phyloP scores from a whole-genome alignment of 768 basidiomycete genomes.

The Collybia sp. region DNA sequence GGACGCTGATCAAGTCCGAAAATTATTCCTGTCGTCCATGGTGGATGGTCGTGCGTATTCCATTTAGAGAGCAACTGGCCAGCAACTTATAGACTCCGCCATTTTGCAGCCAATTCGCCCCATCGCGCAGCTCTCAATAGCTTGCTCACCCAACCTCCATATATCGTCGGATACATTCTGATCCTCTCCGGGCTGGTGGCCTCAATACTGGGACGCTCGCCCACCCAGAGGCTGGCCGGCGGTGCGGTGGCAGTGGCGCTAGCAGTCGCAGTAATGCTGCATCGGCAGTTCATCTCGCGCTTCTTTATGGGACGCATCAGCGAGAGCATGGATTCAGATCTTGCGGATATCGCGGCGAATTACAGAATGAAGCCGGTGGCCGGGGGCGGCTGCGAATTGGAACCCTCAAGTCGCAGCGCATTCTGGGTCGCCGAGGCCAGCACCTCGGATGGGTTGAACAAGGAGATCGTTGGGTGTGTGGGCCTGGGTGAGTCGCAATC shows the following conservation, averaged over 20 bases:
- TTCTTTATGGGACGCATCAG: too few relatives aligned
- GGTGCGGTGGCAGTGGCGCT: neutral
- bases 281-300: too few relatives aligned
- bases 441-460: slow-evolving; percentile 2
- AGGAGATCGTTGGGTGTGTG: slow-evolving; percentile 15
- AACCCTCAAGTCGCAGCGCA: slow-evolving; percentile 8
- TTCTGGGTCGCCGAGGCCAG: slow-evolving; percentile 19
- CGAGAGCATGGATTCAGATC: neutral
- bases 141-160: neutral
- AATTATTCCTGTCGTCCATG: too few relatives aligned
- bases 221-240: neutral
- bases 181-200: neutral
- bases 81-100: neutral
- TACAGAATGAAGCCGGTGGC: neutral
- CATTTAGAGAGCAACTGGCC: neutral
- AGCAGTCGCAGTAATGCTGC: neutral
- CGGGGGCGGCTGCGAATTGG: neutral
- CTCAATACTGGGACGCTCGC: neutral
- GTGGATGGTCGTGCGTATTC: neutral
- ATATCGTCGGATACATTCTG: neutral
- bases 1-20: neutral
- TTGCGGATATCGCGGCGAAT: neutral
- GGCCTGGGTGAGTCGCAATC: slow-evolving; percentile 11
- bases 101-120: neutral
- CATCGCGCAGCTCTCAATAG: neutral